A percentile compares a stretch with the other conserved stretches of the same genome.
These are phyloP conservation scores for Entomophthora muscae DNA, from an alignment of 371 early-diverging fungal genomes.

Conservation along the genomic window DNA sequence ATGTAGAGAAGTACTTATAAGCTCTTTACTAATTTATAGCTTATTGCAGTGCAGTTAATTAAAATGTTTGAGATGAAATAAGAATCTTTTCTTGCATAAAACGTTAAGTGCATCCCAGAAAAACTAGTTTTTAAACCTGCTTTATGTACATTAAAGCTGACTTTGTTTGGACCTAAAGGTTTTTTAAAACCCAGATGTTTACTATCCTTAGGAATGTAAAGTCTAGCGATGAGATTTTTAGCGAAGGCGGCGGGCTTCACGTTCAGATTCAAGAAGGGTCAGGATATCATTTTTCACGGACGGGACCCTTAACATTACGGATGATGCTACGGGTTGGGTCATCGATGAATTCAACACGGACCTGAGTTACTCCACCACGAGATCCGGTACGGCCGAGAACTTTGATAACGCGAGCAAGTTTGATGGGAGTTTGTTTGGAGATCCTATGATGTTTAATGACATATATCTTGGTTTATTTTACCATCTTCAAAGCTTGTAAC, in stretches of 20 bases:
- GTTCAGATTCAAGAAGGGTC: conserved; percentile 95
- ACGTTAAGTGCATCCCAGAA: too few relatives aligned
- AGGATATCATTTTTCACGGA: conserved; percentile 91
- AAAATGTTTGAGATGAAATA: too few relatives aligned
- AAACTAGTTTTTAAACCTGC: too few relatives aligned
- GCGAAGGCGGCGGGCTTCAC: conserved; percentile 97
- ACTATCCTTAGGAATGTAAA: too few relatives aligned
- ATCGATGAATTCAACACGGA: conserved; percentile 96
- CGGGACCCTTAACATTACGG: conserved; percentile 98
- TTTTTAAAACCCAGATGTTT: too few relatives aligned
- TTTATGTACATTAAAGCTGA: too few relatives aligned
- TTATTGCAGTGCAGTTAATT: too few relatives aligned
- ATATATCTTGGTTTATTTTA: background rate
- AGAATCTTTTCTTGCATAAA: too few relatives aligned
- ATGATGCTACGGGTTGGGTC: conserved; percentile 89
- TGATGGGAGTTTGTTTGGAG: conserved; percentile 56
- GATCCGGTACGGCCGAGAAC: conserved; percentile 98
- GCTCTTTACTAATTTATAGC: too few relatives aligned
- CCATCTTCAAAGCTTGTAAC: background rate
- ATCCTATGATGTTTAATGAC: conserved; percentile 15
- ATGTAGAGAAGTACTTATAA: too few relatives aligned
- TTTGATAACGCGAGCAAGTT: conserved; percentile 88
- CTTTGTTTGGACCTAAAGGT: too few relatives aligned
- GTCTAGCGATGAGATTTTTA: too few relatives aligned
- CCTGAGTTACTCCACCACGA: conserved; percentile 97